Evolutionary conservation across 257 asterid species (phyloP), one percentile per base, ranked within the genome.

Genomic region (Nicotiana otophora): DNA sequence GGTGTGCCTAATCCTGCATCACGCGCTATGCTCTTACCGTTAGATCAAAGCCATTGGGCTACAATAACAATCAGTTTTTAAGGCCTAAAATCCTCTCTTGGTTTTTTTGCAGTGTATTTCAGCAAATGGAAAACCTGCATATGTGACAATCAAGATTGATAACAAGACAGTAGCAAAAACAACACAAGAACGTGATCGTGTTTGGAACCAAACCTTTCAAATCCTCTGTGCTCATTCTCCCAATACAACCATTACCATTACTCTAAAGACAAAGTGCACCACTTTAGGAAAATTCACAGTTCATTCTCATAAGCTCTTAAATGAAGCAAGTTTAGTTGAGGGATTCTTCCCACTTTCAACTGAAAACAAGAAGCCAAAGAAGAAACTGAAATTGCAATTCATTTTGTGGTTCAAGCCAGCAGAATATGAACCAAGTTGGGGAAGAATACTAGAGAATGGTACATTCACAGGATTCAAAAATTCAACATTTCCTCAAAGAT

Each of bases 181-280:
- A 4, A 89, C 88, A 61, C 85, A 77, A 0, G 97, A 93, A 84
- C 84, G 84, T 0, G 97, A 85, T 53, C 86, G 89, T 2, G 81
- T 90, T 36, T 95, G 98, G 98, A 93, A 93, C 86, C 98, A 95
- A 58, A 95, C 94, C 2, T 92, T 95, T 76, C 94, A 90, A 70
- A 88, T 95, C 85, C 93, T 93, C 17, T 95, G 98, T 76, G 98
- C 98, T 6, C 97, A 95, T 89, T 89, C 95, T 4, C 78, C 85
- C 1, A 87, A 91, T 10, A 84, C 98, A 12, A 87, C 86, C 58
- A 87, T 95, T 81, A 95, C 97, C 62, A 60, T 95, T 46, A 86
- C 93, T 69, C 87, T 95, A 48, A 91, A 91, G 78, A 88, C 90
- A 30, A 91, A 88, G 84, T 86, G 89, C 3, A 77, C 91, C 1